Evolutionary conservation across 169 alveolate species (phyloP).

Genomic region (Eimeria necatrix): DNA sequence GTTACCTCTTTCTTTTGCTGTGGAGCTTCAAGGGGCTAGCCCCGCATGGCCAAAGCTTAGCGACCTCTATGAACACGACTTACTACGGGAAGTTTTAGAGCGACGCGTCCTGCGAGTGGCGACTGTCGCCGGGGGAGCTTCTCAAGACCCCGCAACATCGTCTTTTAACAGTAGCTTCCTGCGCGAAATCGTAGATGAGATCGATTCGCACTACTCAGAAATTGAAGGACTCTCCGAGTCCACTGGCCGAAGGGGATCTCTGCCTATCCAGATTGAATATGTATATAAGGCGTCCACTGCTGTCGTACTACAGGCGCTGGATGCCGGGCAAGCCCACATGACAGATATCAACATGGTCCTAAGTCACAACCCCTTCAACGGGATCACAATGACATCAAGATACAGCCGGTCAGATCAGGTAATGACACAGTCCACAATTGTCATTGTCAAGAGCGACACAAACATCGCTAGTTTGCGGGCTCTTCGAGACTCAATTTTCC

Average conservation of each 20-base stretch:
- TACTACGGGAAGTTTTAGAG: constrained; percentile 36
- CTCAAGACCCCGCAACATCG: constrained; percentile 1
- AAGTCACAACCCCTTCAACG: constrained; percentile 46
- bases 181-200: constrained; percentile 51
- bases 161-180: constrained; percentile 30
- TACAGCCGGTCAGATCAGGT: constrained; percentile 58
- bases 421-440: constrained; percentile 27
- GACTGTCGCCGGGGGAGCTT: neutral
- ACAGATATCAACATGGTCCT: constrained; percentile 52
- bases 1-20: constrained; percentile 38
- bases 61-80: neutral
- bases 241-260: neutral
- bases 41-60: constrained; percentile 47
- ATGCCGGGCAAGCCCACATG: constrained; percentile 61
- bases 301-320: constrained; percentile 33
- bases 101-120: constrained; percentile 35
- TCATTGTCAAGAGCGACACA: neutral
- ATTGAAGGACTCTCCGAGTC: neutral
- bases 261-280: constrained; percentile 38
- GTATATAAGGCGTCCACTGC: constrained; percentile 30
- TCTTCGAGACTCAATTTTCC: neutral
- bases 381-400: neutral
- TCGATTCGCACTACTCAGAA: constrained; percentile 27
- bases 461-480: constrained; percentile 44
- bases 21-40: constrained; percentile 34